These are phyloP conservation scores for Metschnikowia vanudenii DNA, from an alignment of 805 yeast species.

Conservation along the genomic window DNA sequence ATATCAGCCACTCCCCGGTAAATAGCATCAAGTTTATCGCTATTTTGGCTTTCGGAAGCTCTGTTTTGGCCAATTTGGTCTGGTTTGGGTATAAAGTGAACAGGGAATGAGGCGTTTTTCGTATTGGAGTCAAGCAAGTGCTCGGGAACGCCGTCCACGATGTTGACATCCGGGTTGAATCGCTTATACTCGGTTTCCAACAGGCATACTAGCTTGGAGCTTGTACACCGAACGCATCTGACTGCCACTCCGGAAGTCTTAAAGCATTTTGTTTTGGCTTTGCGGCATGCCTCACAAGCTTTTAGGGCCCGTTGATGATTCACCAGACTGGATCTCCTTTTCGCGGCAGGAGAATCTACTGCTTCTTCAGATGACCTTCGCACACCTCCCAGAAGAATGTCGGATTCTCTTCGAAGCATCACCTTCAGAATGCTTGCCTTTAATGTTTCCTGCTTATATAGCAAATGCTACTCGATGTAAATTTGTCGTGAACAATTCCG, in stretches of 20 bases:
- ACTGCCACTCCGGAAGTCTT: slow-evolving; percentile 45
- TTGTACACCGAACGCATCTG: slow-evolving; percentile 59
- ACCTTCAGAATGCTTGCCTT: too few species aligned
- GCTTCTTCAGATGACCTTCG: neutral
- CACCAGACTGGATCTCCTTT: slow-evolving; percentile 4
- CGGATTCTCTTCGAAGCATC: neutral
- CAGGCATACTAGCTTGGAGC: slow-evolving; percentile 52
- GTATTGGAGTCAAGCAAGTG: slow-evolving; percentile 12
- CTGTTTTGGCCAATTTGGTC: neutral
- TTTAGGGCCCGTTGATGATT: slow-evolving; percentile 38
- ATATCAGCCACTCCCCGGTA: slow-evolving; percentile 38
- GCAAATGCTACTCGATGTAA: neutral
- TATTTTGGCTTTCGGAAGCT: neutral
- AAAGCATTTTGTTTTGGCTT: slow-evolving; percentile 61
- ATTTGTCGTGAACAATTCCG: neutral
- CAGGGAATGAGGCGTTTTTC: slow-evolving; percentile 9
- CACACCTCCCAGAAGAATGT: neutral
- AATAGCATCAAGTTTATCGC: slow-evolving; percentile 29
- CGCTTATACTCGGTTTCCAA: slow-evolving; percentile 32
- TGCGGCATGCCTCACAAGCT: slow-evolving; percentile 57
- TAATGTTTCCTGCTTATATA: too few species aligned
- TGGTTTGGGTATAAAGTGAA: slow-evolving; percentile 9
- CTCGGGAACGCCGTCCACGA: slow-evolving; percentile 19
- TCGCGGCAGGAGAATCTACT: neutral
- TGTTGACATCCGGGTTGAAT: slow-evolving; percentile 15